Evolutionary conservation across 148 eudicot species (phyloP), one percentile per base, ranked within the genome.

Genomic region (Rhododendron henanense): DNA sequence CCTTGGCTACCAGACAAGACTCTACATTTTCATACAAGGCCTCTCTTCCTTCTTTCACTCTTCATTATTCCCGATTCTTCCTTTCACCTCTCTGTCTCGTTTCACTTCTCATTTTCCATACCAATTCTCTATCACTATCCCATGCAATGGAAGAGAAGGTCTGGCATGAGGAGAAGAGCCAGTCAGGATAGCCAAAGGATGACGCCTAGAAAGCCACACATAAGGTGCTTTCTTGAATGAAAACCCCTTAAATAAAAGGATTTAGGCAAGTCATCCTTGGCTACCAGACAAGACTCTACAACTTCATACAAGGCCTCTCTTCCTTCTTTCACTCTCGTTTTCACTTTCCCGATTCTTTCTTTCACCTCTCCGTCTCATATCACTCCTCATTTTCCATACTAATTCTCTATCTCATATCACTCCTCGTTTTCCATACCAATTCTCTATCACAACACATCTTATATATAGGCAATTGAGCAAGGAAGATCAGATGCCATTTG

Each of bases 211-310:
- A 83, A 53, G 37, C 44, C 23, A n/a, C 2, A 81, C 11, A 14
- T 2, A 3, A 8, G 19, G 0, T 37, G 21, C 6, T 21, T 41
- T 25, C 45, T 14, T 1, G 6, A 23, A 15, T 6, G 6, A 2
- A 77, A 21, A 77, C 45, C 8, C 14, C n/a, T 77, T 48, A 48
- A 1, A 5, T 7, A 1, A 39, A 18, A 6, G 85, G 25, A 83
- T 83, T 69, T 83, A 83, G 85, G 85, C 85, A 83, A 69, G 63
- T 83, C 78, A 83, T 71, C 79, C 85, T 71, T 83, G 85, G 85
- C 85, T 83, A 83, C 78, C 65, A 71, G 45, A 83, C 37, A 63
- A 47, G 63, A 33, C 79, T 83, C 85, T 71, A 25, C 8, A 83
- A 45, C 85, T 69, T 31, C 85, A 83, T 83, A 69, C 78, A 69